Evolutionary conservation across 176 grass and related monocot genomes (phyloP).

Genomic region (Carex parvula): DNA sequence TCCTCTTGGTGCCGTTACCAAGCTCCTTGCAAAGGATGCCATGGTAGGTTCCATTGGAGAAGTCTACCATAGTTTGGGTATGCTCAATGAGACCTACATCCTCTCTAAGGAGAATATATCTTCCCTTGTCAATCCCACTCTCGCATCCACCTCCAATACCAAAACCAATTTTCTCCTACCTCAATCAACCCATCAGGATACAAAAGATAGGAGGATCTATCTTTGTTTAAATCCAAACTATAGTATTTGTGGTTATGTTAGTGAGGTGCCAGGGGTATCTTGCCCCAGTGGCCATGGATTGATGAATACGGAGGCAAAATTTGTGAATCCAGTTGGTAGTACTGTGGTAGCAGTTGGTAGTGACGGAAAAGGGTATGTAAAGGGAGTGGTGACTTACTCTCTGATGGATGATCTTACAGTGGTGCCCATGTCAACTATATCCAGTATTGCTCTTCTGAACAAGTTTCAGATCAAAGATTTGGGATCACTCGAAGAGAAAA

Average conservation of each 20-base stretch:
- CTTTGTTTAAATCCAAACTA: neutral
- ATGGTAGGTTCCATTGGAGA: conserved; percentile 36
- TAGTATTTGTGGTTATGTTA: too few species aligned
- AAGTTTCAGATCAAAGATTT: conserved; percentile 52
- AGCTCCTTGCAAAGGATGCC: conserved; percentile 29
- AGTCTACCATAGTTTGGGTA: conserved; percentile 38
- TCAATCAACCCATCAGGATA: neutral
- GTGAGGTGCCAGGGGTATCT: neutral
- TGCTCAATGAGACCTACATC: conserved; percentile 17
- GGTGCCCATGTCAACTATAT: conserved; percentile 63
- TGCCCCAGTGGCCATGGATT: neutral
- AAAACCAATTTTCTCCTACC: neutral
- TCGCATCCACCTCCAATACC: neutral
- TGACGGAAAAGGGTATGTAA: conserved; percentile 41
- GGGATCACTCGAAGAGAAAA: conserved; percentile 37
- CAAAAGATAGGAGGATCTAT: neutral
- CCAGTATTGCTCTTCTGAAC: conserved; percentile 54
- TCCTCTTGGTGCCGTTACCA: conserved; percentile 31
- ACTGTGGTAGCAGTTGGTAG: neutral
- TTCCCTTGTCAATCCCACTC: conserved; percentile 20
- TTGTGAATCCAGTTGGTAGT: neutral
- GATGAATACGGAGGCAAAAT: neutral
- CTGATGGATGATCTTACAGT: conserved; percentile 65
- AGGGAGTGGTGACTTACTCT: conserved; percentile 42
- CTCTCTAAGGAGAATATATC: neutral